Evolutionary conservation across 1,284 basidiomycete genomes (phyloP).

Genomic region (Bondarzewia mesenterica): DNA sequence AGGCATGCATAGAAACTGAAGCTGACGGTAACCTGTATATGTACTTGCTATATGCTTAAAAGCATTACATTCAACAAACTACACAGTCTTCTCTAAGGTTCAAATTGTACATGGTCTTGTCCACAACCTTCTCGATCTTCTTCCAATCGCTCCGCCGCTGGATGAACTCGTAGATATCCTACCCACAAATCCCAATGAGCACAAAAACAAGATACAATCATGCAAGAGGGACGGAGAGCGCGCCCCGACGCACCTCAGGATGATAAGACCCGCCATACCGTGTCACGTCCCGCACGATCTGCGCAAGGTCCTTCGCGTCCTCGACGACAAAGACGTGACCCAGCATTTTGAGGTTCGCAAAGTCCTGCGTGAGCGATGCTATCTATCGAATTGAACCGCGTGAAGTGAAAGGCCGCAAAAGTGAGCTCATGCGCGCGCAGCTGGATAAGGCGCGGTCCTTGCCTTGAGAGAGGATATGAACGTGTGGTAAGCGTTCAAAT

Average conservation of each 20-base stretch:
- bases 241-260: slow-evolving; percentile 60
- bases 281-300: slow-evolving; percentile 91
- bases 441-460: too few species aligned
- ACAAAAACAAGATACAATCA: not conserved
- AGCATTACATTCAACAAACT: too few species aligned
- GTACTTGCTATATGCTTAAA: too few species aligned
- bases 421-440: not conserved
- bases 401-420: not conserved
- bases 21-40: too few species aligned
- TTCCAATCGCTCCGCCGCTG: slow-evolving; percentile 93
- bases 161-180: slow-evolving; percentile 93
- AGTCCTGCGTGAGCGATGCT: slow-evolving; percentile 66
- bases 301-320: slow-evolving; percentile 89
- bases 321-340: slow-evolving; percentile 92
- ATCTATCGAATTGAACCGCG: slow-evolving; percentile 9
- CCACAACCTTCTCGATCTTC: slow-evolving; percentile 91
- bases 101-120: slow-evolving; percentile 92
- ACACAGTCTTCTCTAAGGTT: slow-evolving; percentile 89
- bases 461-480: slow-evolving; percentile 84
- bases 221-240: slow-evolving; percentile 9
- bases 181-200: slow-evolving; percentile 1
- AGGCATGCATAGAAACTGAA: too few species aligned
- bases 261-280: slow-evolving; percentile 89
- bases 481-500: slow-evolving; percentile 86
- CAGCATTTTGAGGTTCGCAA: slow-evolving; percentile 92